phyloP scores from a whole-genome alignment of 2,329 filamentous ascomycete genomes.

The Pestalotiopsis sp. region DNA sequence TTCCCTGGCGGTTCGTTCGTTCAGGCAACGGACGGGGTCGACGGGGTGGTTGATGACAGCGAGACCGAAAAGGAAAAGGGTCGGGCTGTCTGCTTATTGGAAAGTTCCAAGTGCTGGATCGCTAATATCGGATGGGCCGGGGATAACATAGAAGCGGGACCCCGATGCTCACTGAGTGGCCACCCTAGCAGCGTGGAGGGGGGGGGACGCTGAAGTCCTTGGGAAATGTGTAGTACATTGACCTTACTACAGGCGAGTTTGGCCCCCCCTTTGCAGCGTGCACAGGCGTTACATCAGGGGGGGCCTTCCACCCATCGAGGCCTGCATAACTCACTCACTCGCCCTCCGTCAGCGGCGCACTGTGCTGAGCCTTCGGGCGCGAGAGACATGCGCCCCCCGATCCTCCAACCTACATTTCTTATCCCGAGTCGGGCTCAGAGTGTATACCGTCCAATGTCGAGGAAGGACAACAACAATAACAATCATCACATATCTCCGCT shows the following conservation, averaged over 20 bases:
- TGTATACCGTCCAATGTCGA: background rate
- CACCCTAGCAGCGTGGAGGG: conserved; percentile 7
- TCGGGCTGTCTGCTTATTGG: conserved; percentile 8
- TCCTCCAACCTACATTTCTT: conserved; percentile 7
- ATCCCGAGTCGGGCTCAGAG: conserved; percentile 1
- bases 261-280: background rate
- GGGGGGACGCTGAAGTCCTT: background rate
- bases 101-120: conserved; percentile 15
- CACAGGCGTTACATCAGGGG: conserved; percentile 1
- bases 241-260: background rate
- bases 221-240: conserved; percentile 1
- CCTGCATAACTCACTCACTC: background rate
- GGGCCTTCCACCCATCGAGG: background rate
- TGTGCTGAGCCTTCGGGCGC: conserved; percentile 1
- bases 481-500: too few relatives aligned
- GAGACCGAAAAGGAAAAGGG: conserved; percentile 14
- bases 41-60: conserved; percentile 15
- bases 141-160: conserved; percentile 15
- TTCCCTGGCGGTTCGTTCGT: conserved; percentile 1
- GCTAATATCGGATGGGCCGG: conserved; percentile 20
- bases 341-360: background rate
- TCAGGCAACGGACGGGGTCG: background rate
- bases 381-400: conserved; percentile 7
- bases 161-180: background rate
- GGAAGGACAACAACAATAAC: background rate